Evolutionary conservation across 2,329 filamentous ascomycete species (phyloP).

Genomic region (Elsinoe batatas): DNA sequence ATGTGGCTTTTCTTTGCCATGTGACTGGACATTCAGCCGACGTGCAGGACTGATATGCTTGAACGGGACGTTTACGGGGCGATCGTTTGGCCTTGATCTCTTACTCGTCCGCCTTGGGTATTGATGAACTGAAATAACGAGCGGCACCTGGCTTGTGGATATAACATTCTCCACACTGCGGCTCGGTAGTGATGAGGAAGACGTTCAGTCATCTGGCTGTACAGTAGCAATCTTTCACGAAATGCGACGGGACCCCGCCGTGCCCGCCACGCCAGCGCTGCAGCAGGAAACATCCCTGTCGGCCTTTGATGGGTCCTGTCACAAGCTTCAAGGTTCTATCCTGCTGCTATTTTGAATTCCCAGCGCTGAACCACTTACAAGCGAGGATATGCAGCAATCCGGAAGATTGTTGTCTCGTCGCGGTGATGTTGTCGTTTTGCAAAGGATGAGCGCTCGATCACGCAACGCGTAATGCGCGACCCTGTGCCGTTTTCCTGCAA

Average conservation of each 20-base stretch:
- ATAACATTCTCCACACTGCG: too few relatives aligned
- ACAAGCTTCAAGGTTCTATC: conserved; percentile 1
- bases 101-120: too few relatives aligned
- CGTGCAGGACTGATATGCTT: too few relatives aligned
- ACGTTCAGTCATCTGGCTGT: too few relatives aligned
- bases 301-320: not conserved
- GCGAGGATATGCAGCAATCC: not conserved
- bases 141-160: too few relatives aligned
- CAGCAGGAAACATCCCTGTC: not conserved
- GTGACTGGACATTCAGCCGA: too few relatives aligned
- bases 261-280: not conserved
- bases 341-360: not conserved
- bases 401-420: not conserved
- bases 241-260: not conserved
- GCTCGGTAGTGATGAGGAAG: too few relatives aligned
- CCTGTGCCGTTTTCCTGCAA: not conserved
- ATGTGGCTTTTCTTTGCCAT: too few relatives aligned
- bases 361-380: not conserved
- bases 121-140: too few relatives aligned
- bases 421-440: not conserved
- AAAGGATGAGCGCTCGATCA: conserved; percentile 3
- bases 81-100: too few relatives aligned
- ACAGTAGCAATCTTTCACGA: too few relatives aligned
- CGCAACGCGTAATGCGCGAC: conserved; percentile 9
- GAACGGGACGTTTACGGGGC: too few relatives aligned